Evolutionary conservation across 768 basidiomycete genomes (phyloP).

Genomic region (Clitopilus hobsonii): DNA sequence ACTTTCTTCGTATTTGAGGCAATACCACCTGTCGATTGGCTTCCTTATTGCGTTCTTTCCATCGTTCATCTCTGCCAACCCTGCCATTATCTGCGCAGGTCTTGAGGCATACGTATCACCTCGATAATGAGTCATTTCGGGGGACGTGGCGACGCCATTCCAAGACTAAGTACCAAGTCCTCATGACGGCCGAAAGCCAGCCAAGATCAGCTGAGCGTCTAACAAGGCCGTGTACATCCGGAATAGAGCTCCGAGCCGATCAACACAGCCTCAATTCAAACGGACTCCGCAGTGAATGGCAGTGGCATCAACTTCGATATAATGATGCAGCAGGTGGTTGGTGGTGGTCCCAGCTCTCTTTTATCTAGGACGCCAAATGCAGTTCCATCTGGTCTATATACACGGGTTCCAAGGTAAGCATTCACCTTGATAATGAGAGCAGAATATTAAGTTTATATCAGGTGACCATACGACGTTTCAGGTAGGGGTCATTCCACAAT

Average conservation of each 20-base stretch:
- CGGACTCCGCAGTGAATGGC: neutral
- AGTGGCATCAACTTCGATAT: neutral
- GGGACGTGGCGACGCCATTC: neutral
- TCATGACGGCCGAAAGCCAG: neutral
- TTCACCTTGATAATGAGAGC: too few relatives aligned
- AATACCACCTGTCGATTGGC: neutral
- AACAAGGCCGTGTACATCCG: neutral
- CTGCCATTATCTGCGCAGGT: too few relatives aligned
- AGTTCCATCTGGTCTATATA: constrained; percentile 48
- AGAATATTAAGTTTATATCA: too few relatives aligned
- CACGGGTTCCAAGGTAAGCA: constrained; percentile 52
- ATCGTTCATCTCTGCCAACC: too few relatives aligned
- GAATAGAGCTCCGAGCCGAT: neutral
- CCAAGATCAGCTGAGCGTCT: neutral
- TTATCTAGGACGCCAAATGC: neutral
- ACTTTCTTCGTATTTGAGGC: neutral
- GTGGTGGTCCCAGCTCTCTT: neutral
- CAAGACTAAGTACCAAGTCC: neutral
- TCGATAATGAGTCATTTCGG: neutral
- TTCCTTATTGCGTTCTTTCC: too few relatives aligned
- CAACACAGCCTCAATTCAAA: neutral
- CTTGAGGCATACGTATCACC: too few relatives aligned
- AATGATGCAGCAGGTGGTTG: neutral
- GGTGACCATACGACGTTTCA: constrained; percentile 59
- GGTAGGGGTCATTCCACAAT: constrained; percentile 20